Base-by-base conservation (phyloP, 768 basidiomycete genomes). In the Aureoboletus auriporus region DNA sequence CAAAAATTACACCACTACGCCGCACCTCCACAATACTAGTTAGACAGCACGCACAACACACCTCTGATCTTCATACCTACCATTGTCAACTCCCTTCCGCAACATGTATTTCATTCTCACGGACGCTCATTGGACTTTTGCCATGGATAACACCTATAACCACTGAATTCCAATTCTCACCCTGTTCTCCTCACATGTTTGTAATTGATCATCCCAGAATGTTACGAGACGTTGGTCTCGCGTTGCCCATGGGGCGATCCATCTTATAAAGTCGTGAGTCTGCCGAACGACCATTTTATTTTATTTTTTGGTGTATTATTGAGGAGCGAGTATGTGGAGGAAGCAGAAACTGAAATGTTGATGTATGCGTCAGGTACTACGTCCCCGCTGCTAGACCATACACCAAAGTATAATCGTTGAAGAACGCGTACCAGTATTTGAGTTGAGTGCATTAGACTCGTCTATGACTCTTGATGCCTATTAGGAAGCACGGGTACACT, bases 401-500 rank as follows among this genome's bases (percentile, higher is more conserved):
- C 20, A 23, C n/a, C n/a, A n/a, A n/a, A n/a, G n/a, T n/a, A n/a
- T n/a, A n/a, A n/a, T n/a, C n/a, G n/a, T n/a, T n/a, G n/a, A n/a
- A n/a, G n/a, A n/a, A n/a, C n/a, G n/a, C n/a, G n/a, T n/a, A n/a
- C n/a, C n/a, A 23, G 20, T 23, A 23, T 23, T 23, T 23, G 20
- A 23, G 20, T n/a, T n/a, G n/a, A n/a, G n/a, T n/a, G n/a, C n/a
- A n/a, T n/a, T n/a, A n/a, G n/a, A n/a, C 20, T 23, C 20, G 20
- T 23, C 20, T 4, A 23, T 23, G n/a, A n/a, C n/a, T n/a, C n/a
- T n/a, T 23, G 20, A 4, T 23, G 20, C 20, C 20, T 4, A 23
- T 23, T 23, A 23, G 20, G n/a, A n/a, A n/a, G n/a, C n/a, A n/a
- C n/a, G n/a, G 84, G 83, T 4, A 85, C 84, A 1, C 55, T 86